These are phyloP conservation scores for Dichomitus squalens DNA, from an alignment of 1,284 basidiomycete genomes.

Conservation along the genomic window DNA sequence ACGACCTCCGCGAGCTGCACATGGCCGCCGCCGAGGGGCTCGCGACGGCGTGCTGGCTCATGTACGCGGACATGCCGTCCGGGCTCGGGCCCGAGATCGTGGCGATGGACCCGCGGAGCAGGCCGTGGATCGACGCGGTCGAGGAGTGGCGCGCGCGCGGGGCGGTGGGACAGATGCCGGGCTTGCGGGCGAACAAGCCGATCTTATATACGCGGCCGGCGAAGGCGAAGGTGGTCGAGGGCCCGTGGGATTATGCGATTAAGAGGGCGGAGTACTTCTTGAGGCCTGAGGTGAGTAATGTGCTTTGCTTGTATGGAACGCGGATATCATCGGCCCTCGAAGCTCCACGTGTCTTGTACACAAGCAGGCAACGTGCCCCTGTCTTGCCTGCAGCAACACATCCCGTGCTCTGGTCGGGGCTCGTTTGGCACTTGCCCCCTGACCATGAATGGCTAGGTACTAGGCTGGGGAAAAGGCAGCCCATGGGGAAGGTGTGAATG, in stretches of 20 bases:
- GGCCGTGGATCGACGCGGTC: conserved; percentile 56
- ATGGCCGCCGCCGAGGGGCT: conserved; percentile 69
- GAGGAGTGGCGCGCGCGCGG: conserved; percentile 50
- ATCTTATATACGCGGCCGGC: conserved; percentile 20
- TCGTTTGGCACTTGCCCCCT: too few relatives aligned
- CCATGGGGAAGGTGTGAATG: not conserved
- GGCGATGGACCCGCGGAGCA: conserved; percentile 36
- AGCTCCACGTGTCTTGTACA: too few relatives aligned
- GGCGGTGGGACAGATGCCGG: conserved; percentile 49
- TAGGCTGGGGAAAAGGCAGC: not conserved
- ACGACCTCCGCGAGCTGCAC: conserved; percentile 55
- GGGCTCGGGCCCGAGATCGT: conserved; percentile 66
- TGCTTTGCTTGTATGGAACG: not conserved
- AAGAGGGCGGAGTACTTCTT: conserved; percentile 51
- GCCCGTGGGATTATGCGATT: conserved; percentile 36
- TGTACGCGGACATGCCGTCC: conserved; percentile 62
- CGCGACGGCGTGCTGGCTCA: conserved; percentile 64
- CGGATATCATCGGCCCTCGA: not conserved
- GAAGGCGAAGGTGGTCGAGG: conserved; percentile 27
- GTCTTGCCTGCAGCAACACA: too few relatives aligned
- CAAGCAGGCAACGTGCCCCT: too few relatives aligned
- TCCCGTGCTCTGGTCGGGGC: too few relatives aligned
- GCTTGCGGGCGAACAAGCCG: conserved; percentile 45
- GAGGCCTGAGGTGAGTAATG: conserved; percentile 59
- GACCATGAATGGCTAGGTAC: not conserved